These are phyloP conservation scores for Sarocladium kiliense DNA, from an alignment of 2,329 filamentous ascomycete genomes.

Conservation along the genomic window DNA sequence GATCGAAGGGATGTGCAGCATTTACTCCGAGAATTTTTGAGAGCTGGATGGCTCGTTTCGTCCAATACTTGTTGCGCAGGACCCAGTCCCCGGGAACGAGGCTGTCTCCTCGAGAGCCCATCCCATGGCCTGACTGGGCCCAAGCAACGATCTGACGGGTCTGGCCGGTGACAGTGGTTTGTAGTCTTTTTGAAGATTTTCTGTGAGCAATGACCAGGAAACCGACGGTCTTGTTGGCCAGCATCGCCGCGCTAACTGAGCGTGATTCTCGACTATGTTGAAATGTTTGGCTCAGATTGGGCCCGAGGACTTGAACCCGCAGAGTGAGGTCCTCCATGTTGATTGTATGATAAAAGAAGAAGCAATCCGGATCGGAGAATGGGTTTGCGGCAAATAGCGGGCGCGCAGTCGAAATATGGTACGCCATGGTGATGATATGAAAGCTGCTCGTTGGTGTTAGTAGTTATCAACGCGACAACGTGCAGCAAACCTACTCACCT, in stretches of 20 bases:
- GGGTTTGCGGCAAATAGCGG: background rate
- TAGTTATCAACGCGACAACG: too few species aligned
- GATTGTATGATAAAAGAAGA: constrained; percentile 27
- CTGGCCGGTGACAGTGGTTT: background rate
- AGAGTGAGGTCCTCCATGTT: constrained; percentile 19
- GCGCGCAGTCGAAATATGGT: constrained; percentile 14
- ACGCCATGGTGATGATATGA: constrained; percentile 10
- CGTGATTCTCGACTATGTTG: constrained; percentile 19
- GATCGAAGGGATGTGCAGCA: constrained; percentile 24
- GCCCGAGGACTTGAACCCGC: constrained; percentile 24
- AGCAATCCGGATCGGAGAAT: constrained; percentile 14
- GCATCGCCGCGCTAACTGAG: background rate
- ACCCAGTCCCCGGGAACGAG: constrained; percentile 11
- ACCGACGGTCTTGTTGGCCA: constrained; percentile 24
- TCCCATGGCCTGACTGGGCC: constrained; percentile 29
- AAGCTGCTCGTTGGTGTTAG: background rate
- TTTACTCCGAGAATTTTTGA: constrained; percentile 23
- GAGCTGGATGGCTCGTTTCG: constrained; percentile 21
- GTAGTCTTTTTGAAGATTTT: too few species aligned
- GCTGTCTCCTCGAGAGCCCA: constrained; percentile 20
- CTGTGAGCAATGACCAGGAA: constrained; percentile 22
- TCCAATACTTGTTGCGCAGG: constrained; percentile 27
- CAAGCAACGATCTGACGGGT: constrained; percentile 22
- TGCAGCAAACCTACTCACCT: too few species aligned
- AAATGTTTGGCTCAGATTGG: constrained; percentile 25